These are phyloP conservation scores for Fomitopsis betulina DNA, from an alignment of 1,284 basidiomycete genomes.

Conservation along the genomic window DNA sequence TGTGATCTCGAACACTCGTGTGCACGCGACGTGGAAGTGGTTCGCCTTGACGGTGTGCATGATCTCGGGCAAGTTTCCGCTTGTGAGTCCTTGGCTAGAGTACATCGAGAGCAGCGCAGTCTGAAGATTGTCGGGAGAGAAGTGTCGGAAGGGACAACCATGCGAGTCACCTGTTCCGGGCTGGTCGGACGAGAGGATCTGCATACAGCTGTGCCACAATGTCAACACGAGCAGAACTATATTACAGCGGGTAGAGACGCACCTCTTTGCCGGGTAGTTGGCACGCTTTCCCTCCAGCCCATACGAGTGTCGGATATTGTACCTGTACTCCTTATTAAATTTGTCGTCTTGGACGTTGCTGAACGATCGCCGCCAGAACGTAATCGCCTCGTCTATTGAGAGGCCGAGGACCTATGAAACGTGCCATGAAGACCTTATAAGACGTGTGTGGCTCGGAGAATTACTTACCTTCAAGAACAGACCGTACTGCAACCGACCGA, in stretches of 20 bases:
- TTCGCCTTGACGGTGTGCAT: constrained; percentile 75
- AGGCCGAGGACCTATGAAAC: constrained; percentile 78
- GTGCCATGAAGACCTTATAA: not conserved
- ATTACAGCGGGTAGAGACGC: constrained; percentile 14
- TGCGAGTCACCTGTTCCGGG: constrained; percentile 75
- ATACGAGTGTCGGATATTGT: constrained; percentile 96
- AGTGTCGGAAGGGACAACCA: constrained; percentile 96
- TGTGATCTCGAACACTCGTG: constrained; percentile 94
- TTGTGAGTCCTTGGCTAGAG: constrained; percentile 56
- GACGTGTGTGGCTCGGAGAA: too few species aligned
- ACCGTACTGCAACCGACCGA: constrained; percentile 88
- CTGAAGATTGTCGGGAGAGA: constrained; percentile 81
- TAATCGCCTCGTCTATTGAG: constrained; percentile 91
- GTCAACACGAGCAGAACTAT: constrained; percentile 5
- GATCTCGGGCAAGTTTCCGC: constrained; percentile 82
- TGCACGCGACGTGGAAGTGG: constrained; percentile 97
- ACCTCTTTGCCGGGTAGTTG: constrained; percentile 94
- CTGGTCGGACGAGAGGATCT: constrained; percentile 79
- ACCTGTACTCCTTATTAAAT: constrained; percentile 97
- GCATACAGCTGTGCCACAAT: constrained; percentile 68
- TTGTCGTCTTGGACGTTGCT: constrained; percentile 83
- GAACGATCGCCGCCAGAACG: constrained; percentile 93
- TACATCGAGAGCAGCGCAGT: constrained; percentile 76
- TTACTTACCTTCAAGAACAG: constrained; percentile 86
- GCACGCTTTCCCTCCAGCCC: constrained; percentile 92